Base-by-base conservation (phyloP, 1,284 basidiomycete species). In the Athelia psychrophila region DNA sequence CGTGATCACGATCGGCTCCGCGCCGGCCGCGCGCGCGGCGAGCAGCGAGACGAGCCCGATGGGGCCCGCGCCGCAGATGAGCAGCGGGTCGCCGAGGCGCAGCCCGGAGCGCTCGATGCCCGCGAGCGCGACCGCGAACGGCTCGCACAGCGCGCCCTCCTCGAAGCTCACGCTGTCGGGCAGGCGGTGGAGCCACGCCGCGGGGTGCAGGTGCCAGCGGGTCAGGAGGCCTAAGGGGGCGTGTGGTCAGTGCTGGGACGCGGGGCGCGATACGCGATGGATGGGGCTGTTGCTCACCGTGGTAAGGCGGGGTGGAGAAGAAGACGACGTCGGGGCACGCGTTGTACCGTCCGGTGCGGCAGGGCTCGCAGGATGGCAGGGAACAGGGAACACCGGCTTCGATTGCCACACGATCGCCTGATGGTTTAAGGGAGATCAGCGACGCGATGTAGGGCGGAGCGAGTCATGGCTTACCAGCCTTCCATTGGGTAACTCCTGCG, bases 31-130 rank as follows among this genome's bases (percentile, higher is more conserved):
- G 58, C 87, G 83, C 23, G 89, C 88, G 44, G 91, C 88, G 13
- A 91, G 84, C 54, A 93, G 81, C 44, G 83, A 79, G 42, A 93
- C 77, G 20, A 96, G 75, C 9, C 93, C 93, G 53, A 95, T 93
- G 1, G 93, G 93, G 15, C 93, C 93, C 30, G 93, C 92, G 51
- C 82, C 83, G 58, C 81, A 84, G 54, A 86, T 74, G 19, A 86
- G 69, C 47, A 76, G 63, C 10, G 81, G 72, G 56, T 85, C 83
- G 9, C 83, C 83, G 25, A 85, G 79, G 33, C 81, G 75, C 45
- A 85, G 73, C 18, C 74, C 77, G 46, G 82, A 71, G 25, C 83
- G 77, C 50, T 85, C 83, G 23, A 85, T 77, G 22, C 82, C 83
- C 0, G 83, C 83, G 15, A 86, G 64, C 3, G 82, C 83, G 27